These are phyloP conservation scores for Pythium grandisporangium DNA, from an alignment of 352 stramenopile genomes.

Conservation along the genomic window DNA sequence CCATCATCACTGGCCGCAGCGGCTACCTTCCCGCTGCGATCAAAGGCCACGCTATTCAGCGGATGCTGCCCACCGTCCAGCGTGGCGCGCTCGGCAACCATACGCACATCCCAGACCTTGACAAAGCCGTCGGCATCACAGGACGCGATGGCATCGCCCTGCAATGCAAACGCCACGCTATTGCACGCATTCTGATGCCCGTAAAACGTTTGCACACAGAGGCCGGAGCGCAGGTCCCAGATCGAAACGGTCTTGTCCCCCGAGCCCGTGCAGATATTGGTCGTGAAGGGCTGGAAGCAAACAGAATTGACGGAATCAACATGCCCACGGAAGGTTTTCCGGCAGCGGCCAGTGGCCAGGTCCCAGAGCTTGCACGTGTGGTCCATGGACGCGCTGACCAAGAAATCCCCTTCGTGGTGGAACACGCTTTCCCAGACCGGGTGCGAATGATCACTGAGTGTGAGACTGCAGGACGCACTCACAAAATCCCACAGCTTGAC, in stretches of 20 bases:
- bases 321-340: conserved; percentile 91
- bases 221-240: conserved; percentile 90
- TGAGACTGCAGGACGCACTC: conserved; percentile 79
- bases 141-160: conserved; percentile 86
- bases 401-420: conserved; percentile 91
- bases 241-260: conserved; percentile 94
- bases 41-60: conserved; percentile 88
- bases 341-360: conserved; percentile 77
- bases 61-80: conserved; percentile 84
- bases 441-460: conserved; percentile 89
- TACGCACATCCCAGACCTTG: conserved; percentile 94
- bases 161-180: conserved; percentile 77
- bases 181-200: conserved; percentile 93
- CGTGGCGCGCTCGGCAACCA: conserved; percentile 87
- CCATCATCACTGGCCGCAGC: conserved; percentile 87
- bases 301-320: conserved; percentile 93
- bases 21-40: conserved; percentile 82
- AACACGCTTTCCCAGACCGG: conserved; percentile 91
- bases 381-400: conserved; percentile 90
- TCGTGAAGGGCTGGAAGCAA: conserved; percentile 90
- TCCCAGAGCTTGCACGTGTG: conserved; percentile 94
- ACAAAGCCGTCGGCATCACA: conserved; percentile 92
- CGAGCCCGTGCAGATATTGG: conserved; percentile 89
- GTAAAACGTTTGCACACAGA: conserved; percentile 93
- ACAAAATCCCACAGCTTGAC: conserved; percentile 95